Percentiles rank a stretch among this genome's conserved stretches.
Conservation (phyloP, 2,329 filamentous ascomycete genomes). For the Ceratocystis papillata region DNA sequence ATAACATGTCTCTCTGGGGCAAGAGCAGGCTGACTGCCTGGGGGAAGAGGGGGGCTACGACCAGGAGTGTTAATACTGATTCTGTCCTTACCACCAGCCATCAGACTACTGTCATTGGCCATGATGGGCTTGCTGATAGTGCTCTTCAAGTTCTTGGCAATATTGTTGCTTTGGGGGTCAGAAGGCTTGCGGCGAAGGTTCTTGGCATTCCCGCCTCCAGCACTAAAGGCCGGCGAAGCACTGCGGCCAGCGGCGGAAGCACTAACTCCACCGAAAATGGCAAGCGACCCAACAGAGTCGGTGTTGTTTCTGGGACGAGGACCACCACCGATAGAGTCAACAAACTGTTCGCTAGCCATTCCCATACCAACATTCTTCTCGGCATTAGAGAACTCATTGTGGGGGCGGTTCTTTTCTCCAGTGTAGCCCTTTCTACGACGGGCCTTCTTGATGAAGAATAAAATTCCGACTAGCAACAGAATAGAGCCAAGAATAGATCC, state of each 20-base stretch:
- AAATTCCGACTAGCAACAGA: conserved; percentile 50
- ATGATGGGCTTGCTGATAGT: conserved; percentile 52
- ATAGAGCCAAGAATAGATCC: conserved; percentile 70
- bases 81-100: conserved; percentile 10
- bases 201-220: background rate
- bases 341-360: conserved; percentile 24
- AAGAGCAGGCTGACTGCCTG: conserved; percentile 16
- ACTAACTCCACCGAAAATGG: conserved; percentile 19
- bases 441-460: conserved; percentile 48
- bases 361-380: conserved; percentile 24
- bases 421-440: conserved; percentile 22
- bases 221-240: conserved; percentile 3
- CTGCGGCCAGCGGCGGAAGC: conserved; percentile 11
- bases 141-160: conserved; percentile 53
- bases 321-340: conserved; percentile 21
- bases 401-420: conserved; percentile 19
- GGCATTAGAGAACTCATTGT: conserved; percentile 15
- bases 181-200: conserved; percentile 42
- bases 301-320: conserved; percentile 30
- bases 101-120: conserved; percentile 29
- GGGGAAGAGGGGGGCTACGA: conserved; percentile 20
- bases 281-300: conserved; percentile 19
- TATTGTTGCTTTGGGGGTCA: conserved; percentile 38
- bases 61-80: conserved; percentile 23
- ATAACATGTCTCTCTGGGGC: conserved; percentile 24